Evolutionary conservation across 129 eudicot species (phyloP).

Genomic region (Calendula officinalis): DNA sequence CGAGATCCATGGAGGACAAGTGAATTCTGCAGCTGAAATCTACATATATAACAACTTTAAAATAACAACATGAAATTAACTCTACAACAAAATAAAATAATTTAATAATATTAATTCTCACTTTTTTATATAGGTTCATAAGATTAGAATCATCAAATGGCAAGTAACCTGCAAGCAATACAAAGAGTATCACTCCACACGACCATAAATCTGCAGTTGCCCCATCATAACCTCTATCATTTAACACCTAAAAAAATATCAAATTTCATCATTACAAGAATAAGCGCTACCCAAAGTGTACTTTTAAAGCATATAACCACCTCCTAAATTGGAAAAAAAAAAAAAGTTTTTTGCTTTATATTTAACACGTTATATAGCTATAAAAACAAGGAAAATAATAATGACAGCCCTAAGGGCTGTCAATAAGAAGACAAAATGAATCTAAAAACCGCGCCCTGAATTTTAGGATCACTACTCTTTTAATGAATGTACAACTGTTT

Average conservation of each 20-base stretch:
- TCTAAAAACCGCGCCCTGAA: too few relatives aligned
- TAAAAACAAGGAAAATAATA: too few relatives aligned
- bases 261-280: neutral
- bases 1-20: constrained; percentile 96
- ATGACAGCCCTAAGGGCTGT: too few relatives aligned
- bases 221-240: constrained; percentile 95
- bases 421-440: too few relatives aligned
- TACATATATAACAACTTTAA: constrained; percentile 30
- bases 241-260: constrained; percentile 49
- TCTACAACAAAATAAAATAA: constrained; percentile 2
- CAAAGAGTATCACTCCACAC: constrained; percentile 98
- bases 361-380: too few relatives aligned
- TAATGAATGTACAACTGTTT: too few relatives aligned
- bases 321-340: too few relatives aligned
- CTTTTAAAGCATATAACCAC: neutral
- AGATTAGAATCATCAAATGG: constrained; percentile 99
- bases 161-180: constrained; percentile 98
- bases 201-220: constrained; percentile 99
- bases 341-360: too few relatives aligned
- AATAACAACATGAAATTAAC: neutral
- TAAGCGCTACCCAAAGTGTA: constrained; percentile 5
- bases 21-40: constrained; percentile 90
- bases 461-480: too few relatives aligned
- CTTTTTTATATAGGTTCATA: constrained; percentile 92
- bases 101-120: constrained; percentile 31